Percentiles rank a stretch among this genome's conserved stretches.
phyloP scores from a whole-genome alignment of 2,329 filamentous ascomycete genomes.

The Claviceps pazoutovae region DNA sequence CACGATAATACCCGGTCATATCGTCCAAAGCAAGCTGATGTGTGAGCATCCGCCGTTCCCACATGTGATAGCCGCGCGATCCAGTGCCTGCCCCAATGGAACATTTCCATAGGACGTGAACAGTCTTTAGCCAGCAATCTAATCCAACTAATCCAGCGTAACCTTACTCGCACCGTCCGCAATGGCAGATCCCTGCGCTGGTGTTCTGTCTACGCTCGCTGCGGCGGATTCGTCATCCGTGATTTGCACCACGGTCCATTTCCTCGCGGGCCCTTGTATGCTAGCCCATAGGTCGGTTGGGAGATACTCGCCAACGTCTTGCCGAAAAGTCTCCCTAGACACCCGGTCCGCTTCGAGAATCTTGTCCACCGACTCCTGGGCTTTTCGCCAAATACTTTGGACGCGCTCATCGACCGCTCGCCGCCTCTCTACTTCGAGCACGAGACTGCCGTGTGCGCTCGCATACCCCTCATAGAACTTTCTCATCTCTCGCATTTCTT shows the following conservation, averaged over 20 bases:
- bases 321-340: constrained; percentile 64
- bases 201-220: constrained; percentile 3
- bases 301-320: constrained; percentile 73
- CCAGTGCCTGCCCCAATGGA: no score
- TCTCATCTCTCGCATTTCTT: constrained; percentile 62
- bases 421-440: constrained; percentile 71
- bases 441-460: constrained; percentile 67
- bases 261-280: constrained; percentile 45
- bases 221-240: constrained; percentile 13
- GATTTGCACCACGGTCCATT: constrained; percentile 33
- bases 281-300: constrained; percentile 81
- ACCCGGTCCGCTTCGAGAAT: constrained; percentile 59
- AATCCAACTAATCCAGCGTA: background rate
- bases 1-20: no score
- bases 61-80: no score
- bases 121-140: background rate
- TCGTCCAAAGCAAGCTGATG: no score
- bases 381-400: constrained; percentile 59
- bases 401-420: constrained; percentile 61
- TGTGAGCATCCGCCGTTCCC: no score
- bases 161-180: background rate
- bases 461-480: constrained; percentile 82
- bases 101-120: no score
- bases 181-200: constrained; percentile 1
- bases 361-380: constrained; percentile 61